A percentile compares a stretch with the other conserved stretches of the same genome.
Conservation (phyloP, 139 green algal genomes). For the Tetraselmis chui region DNA sequence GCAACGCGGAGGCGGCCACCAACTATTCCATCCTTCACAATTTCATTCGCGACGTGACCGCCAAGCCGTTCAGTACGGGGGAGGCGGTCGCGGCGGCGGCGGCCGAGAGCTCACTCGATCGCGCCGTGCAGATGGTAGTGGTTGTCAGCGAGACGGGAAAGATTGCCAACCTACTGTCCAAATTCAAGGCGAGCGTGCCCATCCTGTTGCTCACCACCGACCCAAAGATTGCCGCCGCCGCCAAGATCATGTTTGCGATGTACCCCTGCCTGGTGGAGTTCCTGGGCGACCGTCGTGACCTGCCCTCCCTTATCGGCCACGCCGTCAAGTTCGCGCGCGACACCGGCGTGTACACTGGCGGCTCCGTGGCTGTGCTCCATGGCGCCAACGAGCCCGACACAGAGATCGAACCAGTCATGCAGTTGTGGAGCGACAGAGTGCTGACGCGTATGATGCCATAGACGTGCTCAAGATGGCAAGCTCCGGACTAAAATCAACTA, state of each 20-base stretch:
- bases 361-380: slow-evolving; percentile 15
- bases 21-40: slow-evolving; percentile 45
- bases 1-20: slow-evolving; percentile 45
- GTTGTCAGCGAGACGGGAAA: slow-evolving; percentile 32
- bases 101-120: slow-evolving; percentile 27
- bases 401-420: slow-evolving; percentile 1
- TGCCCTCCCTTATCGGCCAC: slow-evolving; percentile 4
- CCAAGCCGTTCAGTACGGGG: slow-evolving; percentile 47
- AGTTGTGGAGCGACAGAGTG: neutral
- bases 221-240: slow-evolving; percentile 12
- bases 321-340: slow-evolving; percentile 5
- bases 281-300: neutral
- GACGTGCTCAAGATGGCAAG: too few relatives aligned
- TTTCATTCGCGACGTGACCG: slow-evolving; percentile 41
- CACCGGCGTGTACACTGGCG: neutral
- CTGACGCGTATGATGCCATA: neutral
- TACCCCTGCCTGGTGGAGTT: neutral
- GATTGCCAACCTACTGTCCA: slow-evolving; percentile 29
- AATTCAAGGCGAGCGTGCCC: slow-evolving; percentile 42
- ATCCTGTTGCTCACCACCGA: slow-evolving; percentile 25
- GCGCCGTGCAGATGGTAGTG: slow-evolving; percentile 25
- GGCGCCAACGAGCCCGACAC: slow-evolving; percentile 17
- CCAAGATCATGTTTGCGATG: slow-evolving; percentile 20
- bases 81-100: slow-evolving; percentile 32
- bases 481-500: too few relatives aligned